Evolutionary conservation across 371 early-diverging fungal genomes (phyloP), one percentile per base, ranked within the genome.

Genomic region (Syncephalastrum contaminatum): DNA sequence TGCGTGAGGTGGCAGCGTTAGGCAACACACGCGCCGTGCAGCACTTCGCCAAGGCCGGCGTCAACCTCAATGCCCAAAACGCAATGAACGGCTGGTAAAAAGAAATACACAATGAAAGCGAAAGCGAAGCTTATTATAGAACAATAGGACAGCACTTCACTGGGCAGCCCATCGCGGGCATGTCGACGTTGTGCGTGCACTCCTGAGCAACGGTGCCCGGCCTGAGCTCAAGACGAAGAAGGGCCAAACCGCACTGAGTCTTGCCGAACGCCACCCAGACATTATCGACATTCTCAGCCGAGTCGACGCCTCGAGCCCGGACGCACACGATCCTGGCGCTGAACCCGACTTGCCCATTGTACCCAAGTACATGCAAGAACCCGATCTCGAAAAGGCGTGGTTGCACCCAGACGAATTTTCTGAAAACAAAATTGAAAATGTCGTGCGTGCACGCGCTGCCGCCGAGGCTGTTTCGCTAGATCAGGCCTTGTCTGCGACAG

Each of bases 321-420:
- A 49, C 4, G 59, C 56, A 10, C 43, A 42, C 10, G 27, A 54
- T 10, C 67, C 63, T 14, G 67, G 56, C 6, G 65, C 69, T 18
- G 77, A 73, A 40, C 67, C 73, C 5, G 71, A 67, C 1, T 48
- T 71, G n/a, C 60, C 72, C 6, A 86, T 88, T 60, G 73, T 84
- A 1, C 89, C 91, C 8, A 84, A 80, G 14, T 90, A 90, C 53
- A 63, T 90, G 51, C 71, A 77, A 22, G 77, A 86, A 24, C 91
- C 89, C 0, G 89, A 90, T 47, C 72, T 88, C 20, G 73, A 78
- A 49, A 87, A 88, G 64, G 71, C 84, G 13, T 90, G 91, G 91
- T 73, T 82, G 4, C 61, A 81, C 48, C 91, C 91, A 0, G 88
- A 88, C 5, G 86, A 86, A 24, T 80, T 82, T 22, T 66, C 84